Percentiles rank a stretch among this genome's conserved stretches.
Evolutionary conservation across 2,329 filamentous ascomycete species (phyloP).

Genomic region (Hypoxylon sp.): DNA sequence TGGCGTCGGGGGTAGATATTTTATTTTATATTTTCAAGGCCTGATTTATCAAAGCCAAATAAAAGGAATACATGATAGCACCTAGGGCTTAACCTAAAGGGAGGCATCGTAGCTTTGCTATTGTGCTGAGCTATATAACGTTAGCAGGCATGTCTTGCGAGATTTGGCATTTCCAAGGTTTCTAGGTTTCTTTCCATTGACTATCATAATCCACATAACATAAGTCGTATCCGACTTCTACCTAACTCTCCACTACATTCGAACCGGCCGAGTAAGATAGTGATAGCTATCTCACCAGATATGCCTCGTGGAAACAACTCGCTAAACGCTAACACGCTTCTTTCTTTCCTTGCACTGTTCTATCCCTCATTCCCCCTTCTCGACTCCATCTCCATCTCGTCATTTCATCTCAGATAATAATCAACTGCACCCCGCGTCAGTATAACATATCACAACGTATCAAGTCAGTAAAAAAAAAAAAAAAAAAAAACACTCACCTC

Average conservation of each 20-base stretch:
- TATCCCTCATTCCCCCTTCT: not conserved
- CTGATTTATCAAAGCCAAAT: too few relatives aligned
- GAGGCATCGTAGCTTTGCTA: not conserved
- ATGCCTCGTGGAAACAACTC: constrained; percentile 1
- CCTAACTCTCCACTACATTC: constrained; percentile 13
- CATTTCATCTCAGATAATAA: constrained; percentile 33
- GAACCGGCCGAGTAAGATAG: not conserved
- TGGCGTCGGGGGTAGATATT: not conserved
- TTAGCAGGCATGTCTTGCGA: constrained; percentile 2
- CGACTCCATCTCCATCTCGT: not conserved
- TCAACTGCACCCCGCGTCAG: constrained; percentile 36
- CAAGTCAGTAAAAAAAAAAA: too few relatives aligned
- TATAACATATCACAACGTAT: too few relatives aligned
- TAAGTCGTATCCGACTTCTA: constrained; percentile 5
- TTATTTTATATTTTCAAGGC: too few relatives aligned
- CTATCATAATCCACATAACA: constrained; percentile 18
- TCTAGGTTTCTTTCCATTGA: constrained; percentile 9
- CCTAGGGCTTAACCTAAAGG: too few relatives aligned
- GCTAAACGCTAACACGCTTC: not conserved
- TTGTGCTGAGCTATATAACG: not conserved
- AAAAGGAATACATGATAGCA: too few relatives aligned
- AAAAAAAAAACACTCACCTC: constrained; percentile 66
- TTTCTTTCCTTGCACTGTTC: not conserved
- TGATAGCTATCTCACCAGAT: not conserved
- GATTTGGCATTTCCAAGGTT: too few relatives aligned